Base-by-base conservation (phyloP, 202 grass and related monocot genomes). In the Hordeum pubiflorum region DNA sequence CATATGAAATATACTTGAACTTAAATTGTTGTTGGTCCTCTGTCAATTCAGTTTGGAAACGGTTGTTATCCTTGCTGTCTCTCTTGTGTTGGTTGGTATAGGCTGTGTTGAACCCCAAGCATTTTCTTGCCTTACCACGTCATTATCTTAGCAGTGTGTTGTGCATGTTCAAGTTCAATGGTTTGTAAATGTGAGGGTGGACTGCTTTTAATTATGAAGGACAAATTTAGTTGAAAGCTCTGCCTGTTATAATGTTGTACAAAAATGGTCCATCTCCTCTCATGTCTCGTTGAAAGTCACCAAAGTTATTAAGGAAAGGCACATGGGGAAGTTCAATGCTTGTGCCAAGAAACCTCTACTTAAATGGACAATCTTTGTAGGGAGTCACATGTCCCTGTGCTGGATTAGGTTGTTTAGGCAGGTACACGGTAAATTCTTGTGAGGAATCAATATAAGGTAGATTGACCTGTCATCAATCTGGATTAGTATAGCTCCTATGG, bases 301-400 rank as follows among this genome's bases (percentile, higher is more conserved):
- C 27, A 67, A 31, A 67, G 38, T 85, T 85, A 77, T 75, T 60
- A 26, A 64, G 64, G 46, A 73, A 62, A 85, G 69, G 32, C 22
- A 34, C 17, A 68, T 54, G 60, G 71, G 56, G 20, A 55, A 56
- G 60, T 81, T 84, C 54, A 44, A 60, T 54, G 23, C 18, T 44
- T 6, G 2, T 38, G 8, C 23, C 64, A 86, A 79, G 44, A 20
- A 48, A 48, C 5, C 44, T 1, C 44, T 48, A 48, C 44, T 48
- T 48, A 48, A 17, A 46, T 20, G 68, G 69, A 8, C 12, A 74
- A 32, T 22, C 65, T 40, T 67, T 29, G 48, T 69, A 18, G 52
- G 2, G 12, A 57, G 15, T 80, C 65, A 40, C 40, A 66, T 66
- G 62, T 66, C 27, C 63, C 63, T 7, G 0, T 69, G 29, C 52